A percentile compares a stretch with the other conserved stretches of the same genome.
Evolutionary conservation across 2,329 filamentous ascomycete genomes (phyloP).

Genomic region (Chaetomium olivaceum): DNA sequence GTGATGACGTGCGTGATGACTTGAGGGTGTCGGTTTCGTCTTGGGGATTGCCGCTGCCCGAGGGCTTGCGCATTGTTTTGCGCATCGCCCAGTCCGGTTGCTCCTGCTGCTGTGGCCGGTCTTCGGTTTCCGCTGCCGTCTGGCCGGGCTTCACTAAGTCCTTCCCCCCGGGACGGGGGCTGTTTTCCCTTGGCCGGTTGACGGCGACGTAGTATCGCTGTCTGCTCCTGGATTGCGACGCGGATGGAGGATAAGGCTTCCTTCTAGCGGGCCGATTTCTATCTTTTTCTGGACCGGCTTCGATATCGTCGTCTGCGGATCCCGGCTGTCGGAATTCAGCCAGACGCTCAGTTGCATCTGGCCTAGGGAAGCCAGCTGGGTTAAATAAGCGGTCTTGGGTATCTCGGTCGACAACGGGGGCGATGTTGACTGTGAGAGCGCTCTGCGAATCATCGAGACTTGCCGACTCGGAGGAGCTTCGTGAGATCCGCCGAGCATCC

Average conservation of each 20-base stretch:
- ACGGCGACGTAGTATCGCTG: constrained; percentile 38
- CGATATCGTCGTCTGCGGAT: constrained; percentile 27
- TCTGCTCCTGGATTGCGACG: constrained; percentile 28
- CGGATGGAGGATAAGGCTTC: constrained; percentile 7
- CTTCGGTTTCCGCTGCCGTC: not conserved
- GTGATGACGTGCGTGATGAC: constrained; percentile 36
- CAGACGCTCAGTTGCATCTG: constrained; percentile 34
- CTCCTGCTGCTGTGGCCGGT: not conserved
- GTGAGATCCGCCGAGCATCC: constrained; percentile 18
- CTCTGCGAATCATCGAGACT: constrained; percentile 13
- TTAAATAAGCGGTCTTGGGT: constrained; percentile 26
- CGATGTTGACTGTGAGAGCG: constrained; percentile 23
- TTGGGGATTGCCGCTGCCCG: not conserved
- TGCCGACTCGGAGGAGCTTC: constrained; percentile 14
- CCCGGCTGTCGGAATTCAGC: constrained; percentile 33
- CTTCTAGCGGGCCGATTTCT: not conserved
- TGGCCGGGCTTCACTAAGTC: constrained; percentile 12
- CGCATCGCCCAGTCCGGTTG: constrained; percentile 21
- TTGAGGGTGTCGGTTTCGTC: constrained; percentile 13
- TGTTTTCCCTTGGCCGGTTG: constrained; percentile 15
- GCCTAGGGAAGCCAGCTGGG: constrained; percentile 34
- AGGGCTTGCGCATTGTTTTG: not conserved
- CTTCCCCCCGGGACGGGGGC: constrained; percentile 11
- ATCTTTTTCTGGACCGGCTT: constrained; percentile 23
- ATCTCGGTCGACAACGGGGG: constrained; percentile 20